Base-by-base conservation (phyloP, 495 filamentous ascomycete genomes). In the Lasiosphaeria ovina region DNA sequence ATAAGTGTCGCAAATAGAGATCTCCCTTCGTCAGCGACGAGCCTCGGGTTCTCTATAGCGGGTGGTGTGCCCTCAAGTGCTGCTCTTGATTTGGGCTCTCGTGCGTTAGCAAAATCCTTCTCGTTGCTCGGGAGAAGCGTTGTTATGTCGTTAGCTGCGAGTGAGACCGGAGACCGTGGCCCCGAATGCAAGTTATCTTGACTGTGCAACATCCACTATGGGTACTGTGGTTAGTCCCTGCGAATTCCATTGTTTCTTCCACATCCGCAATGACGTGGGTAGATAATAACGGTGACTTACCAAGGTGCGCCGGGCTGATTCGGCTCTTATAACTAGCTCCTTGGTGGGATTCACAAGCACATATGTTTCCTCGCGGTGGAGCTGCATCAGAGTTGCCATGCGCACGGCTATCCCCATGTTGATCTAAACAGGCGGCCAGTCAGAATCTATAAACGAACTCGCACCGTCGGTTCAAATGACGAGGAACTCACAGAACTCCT, bases 341-440 rank as follows among this genome's bases (percentile, higher is more conserved):
- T 69, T 62, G 12, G 68, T 73, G 11, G 74, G 68, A 16, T 69
- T 70, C 1, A 68, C 62, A 9, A 76, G 60, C 10, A 59, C 62
- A 45, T 83, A 83, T 0, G 79, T 79, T 57, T 83, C 80, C 57
- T 83, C 80, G 40, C 80, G 66, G 59, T 83, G 80, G 8, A 83
- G 71, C 42, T 76, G 72, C 69, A 81, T 71, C 56, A 83, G 56
- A 4, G 76, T 78, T 2, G 79, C 80, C 72, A 83, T 79, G 49
- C 77, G 68, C 57, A 81, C 78, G 4, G 80, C 76, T 48, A 83
- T 75, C 12, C 76, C 80, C 70, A 81, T 75, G 60, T 80, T 79
- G 57, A 82, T 79, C 72, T 80, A 24, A 24, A 24, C 24, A 24
- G 54, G 56, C 24, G 6, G 11, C 33, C 17, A n/a, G 62, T 77